A percentile compares a stretch with the other conserved stretches of the same genome.
These are phyloP conservation scores for Amaranthus hypochondriacus DNA, from an alignment of 148 eudicot genomes.

Conservation along the genomic window DNA sequence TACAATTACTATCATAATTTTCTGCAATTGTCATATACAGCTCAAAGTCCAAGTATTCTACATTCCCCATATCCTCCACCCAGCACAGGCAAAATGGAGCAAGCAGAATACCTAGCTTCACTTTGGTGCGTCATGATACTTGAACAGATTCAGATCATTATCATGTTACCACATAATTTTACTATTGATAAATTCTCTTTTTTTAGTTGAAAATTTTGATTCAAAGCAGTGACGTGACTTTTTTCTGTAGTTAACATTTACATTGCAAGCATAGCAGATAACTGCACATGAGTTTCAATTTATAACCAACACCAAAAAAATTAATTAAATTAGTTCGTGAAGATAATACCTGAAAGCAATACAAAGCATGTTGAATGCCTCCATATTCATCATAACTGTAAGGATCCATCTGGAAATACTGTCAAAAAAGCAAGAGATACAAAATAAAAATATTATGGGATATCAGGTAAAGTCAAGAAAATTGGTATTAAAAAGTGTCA, in stretches of 20 bases:
- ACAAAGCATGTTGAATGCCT: slow-evolving; percentile 64
- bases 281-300: neutral
- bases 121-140: no score
- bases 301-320: neutral
- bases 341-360: slow-evolving; percentile 59
- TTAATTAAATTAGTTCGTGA: neutral
- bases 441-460: neutral
- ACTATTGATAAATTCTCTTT: neutral
- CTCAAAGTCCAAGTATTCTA: no score
- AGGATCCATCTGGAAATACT: slow-evolving; percentile 75
- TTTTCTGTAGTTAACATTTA: no score
- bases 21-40: no score
- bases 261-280: neutral
- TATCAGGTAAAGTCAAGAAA: neutral
- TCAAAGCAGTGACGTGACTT: no score
- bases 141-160: neutral
- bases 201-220: neutral
- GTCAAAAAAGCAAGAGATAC: slow-evolving; percentile 19
- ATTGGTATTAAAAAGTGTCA: neutral
- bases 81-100: no score
- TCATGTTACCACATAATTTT: neutral
- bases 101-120: no score
- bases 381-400: slow-evolving; percentile 59
- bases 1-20: no score
- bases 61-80: no score